Base-by-base conservation (phyloP, 257 asterid species). In the Petunia secreta region DNA sequence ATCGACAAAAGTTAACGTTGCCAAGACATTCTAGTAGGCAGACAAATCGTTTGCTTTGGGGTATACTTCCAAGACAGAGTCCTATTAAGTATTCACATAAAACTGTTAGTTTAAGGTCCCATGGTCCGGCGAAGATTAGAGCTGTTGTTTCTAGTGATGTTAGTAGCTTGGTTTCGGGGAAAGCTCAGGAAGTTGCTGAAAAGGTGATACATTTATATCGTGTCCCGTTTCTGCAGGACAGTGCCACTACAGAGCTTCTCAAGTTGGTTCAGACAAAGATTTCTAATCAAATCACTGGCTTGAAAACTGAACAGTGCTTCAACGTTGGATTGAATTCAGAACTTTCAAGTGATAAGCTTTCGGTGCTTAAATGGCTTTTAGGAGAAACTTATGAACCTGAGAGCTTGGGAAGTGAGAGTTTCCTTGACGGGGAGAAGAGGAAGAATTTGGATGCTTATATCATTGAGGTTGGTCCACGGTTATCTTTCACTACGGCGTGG, bases 401-500 rank as follows among this genome's bases (percentile, higher is more conserved):
- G 55, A 89, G 87, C 84, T 84, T 93, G 76, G 92, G 93, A 75
- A 38, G 85, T 37, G 86, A 83, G 43, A 95, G 99, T 84, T 95
- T 91, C 84, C 90, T 95, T 48, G 91, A 88, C 36, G 83, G 82
- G 75, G 93, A 84, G 84, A 82, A 39, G 75, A 82, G 82, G 44
- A 75, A 39, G 57, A 66, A 40, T 8, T 77, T 80, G 14, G 87
- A 80, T 81, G 48, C 88, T 59, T 84, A 90, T 53, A 68, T 92
- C 25, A 80, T 95, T 62, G 97, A 95, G 85, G 98, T 95, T 74
- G 99, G 99, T 15, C 97, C 97, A 3, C 85, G 98, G 65, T 66
- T 93, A 80, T 95, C 99, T 64, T 95, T 95, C 83, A 93, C 97
- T 57, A 93, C 98, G 34, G 97, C 99, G 5, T 95, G 98, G 98